Percentiles rank a stretch among this genome's conserved stretches.
Conservation (phyloP, 2,329 filamentous ascomycete species). For the Tolypocladium ovalisporum region DNA sequence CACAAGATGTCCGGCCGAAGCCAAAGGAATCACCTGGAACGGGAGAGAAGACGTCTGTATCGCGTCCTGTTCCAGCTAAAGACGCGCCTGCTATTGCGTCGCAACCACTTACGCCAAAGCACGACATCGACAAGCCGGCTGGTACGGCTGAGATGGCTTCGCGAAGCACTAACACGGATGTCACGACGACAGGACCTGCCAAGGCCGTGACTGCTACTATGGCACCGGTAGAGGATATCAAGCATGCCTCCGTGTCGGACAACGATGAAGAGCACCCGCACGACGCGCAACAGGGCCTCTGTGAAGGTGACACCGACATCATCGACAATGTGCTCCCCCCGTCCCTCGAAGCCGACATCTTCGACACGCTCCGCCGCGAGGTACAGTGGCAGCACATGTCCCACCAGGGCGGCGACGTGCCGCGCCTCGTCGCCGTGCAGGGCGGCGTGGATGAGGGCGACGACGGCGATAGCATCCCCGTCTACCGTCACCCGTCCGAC, state of each 20-base stretch:
- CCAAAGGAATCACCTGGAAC: slow-evolving; percentile 5
- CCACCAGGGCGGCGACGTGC: slow-evolving; percentile 84
- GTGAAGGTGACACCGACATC: slow-evolving; percentile 72
- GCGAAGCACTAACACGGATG: not conserved
- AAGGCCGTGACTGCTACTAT: not conserved
- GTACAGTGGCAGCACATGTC: slow-evolving; percentile 87
- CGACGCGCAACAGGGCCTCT: slow-evolving; percentile 43
- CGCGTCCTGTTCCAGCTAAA: not conserved
- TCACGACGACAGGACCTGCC: not conserved
- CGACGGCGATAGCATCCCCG: slow-evolving; percentile 56
- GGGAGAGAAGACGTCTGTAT: not conserved
- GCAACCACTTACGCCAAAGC: not conserved
- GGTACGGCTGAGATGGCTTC: not conserved
- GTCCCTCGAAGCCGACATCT: slow-evolving; percentile 46
- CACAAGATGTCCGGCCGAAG: slow-evolving; percentile 6
- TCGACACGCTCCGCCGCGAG: slow-evolving; percentile 60
- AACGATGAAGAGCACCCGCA: slow-evolving; percentile 4
- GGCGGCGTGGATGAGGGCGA: slow-evolving; percentile 59
- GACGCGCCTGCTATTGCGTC: not conserved
- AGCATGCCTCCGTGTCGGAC: not conserved
- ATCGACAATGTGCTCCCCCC: slow-evolving; percentile 57
- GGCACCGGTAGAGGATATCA: not conserved
- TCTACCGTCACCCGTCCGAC: slow-evolving; percentile 93
- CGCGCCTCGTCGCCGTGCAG: slow-evolving; percentile 82
- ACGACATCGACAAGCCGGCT: not conserved